Percentiles rank a stretch among this genome's conserved stretches.
Evolutionary conservation across 2,329 filamentous ascomycete genomes (phyloP).

Genomic region (Berkeleyomyces basicola): DNA sequence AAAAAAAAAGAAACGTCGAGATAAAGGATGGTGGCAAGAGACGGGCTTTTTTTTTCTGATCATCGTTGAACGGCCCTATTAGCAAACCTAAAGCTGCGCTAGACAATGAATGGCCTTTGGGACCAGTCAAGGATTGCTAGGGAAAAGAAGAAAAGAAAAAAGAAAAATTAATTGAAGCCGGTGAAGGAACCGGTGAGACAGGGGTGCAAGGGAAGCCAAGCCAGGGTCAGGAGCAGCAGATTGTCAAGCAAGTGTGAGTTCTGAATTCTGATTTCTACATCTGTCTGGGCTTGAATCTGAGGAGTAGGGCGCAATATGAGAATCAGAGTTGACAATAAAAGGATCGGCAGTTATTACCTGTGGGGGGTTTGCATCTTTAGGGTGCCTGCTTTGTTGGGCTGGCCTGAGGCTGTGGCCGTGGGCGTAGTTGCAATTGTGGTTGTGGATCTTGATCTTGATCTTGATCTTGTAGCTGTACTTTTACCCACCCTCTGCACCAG

Average conservation of each 20-base stretch:
- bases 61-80: background rate
- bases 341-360: background rate
- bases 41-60: background rate
- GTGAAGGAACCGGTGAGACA: background rate
- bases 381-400: background rate
- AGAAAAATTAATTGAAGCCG: background rate
- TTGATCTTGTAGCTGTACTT: background rate
- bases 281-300: background rate
- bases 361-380: background rate
- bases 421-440: too few relatives aligned
- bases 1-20: background rate
- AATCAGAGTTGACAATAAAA: background rate
- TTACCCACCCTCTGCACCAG: too few relatives aligned
- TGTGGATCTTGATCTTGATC: background rate
- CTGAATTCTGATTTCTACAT: too few relatives aligned
- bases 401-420: background rate
- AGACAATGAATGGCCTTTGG: slow-evolving; percentile 1
- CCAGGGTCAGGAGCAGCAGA: background rate
- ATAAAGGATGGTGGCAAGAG: slow-evolving; percentile 2
- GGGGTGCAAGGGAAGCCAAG: background rate
- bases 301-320: background rate
- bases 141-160: background rate
- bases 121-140: background rate
- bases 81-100: slow-evolving; percentile 6
- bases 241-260: too few relatives aligned